Base-by-base conservation (phyloP, 139 green algal species). In the Eudorina sp. region DNA sequence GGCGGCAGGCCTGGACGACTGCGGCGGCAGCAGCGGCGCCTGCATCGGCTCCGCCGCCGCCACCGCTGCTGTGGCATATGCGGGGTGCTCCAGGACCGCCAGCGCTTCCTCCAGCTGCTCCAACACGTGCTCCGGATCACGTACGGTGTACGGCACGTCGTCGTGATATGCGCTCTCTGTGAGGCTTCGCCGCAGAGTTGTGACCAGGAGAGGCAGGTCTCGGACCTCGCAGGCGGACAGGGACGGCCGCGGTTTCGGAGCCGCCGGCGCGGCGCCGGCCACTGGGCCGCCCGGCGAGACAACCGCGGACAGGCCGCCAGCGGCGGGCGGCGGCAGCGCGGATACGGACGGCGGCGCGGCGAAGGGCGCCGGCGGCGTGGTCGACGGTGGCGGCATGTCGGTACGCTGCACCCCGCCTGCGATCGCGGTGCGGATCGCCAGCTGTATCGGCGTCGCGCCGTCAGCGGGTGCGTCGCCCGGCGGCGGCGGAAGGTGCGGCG, bases 31-130 rank as follows among this genome's bases (percentile, higher is more conserved):
- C 51, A 14, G 21, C 18, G 4, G 16, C 23, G 43, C 23, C 29
- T 14, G 29, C 3, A 11, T 1, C 74, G 46, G 29, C 46, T 31
- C 2, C 46, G 74, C 3, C 46, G 5, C 46, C 75, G 75, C 31
- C 51, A 29, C 79, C 55, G 27, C 41, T 11, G 29, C 58, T 4
- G 40, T 48, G 21, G 77, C 55, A 18, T 38, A 77, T 1, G 62
- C 62, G 16, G 82, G 64, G 64, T 88, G 82, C 64, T 79, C 82
- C 45, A 78, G 46, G 45, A 55, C 82, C 48, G 27, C 31, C 66
- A 88, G 36, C 34, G 82, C 82, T 31, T 88, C 82, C 36, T 78
- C 82, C 46, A 88, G 66, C 36, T 79, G 64, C 31, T 88, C 82
- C 64, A 88, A 53, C 14, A 79, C 64, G 25, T 80, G 66, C 34